phyloP scores from a whole-genome alignment of 2,329 filamentous ascomycete species.

The Talaromyces sp. region DNA sequence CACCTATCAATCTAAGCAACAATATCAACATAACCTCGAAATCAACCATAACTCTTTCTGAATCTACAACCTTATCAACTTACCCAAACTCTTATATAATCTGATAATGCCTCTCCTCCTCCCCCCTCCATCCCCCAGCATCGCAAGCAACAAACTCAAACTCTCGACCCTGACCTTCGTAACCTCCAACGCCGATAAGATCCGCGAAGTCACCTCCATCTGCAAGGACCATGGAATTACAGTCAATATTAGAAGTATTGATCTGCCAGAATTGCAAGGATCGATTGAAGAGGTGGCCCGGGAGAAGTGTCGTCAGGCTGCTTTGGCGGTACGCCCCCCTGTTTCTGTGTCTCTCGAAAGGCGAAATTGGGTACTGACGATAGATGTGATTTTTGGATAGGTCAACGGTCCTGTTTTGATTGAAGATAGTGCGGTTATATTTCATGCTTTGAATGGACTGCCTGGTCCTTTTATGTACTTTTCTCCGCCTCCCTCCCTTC shows the following conservation, averaged over 20 bases:
- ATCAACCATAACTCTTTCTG: background rate
- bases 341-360: background rate
- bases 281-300: constrained; percentile 78
- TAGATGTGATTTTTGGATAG: constrained; percentile 41
- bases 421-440: constrained; percentile 86
- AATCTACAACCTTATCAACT: background rate
- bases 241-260: constrained; percentile 55
- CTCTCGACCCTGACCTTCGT: constrained; percentile 58
- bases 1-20: background rate
- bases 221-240: constrained; percentile 63
- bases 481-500: background rate
- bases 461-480: constrained; percentile 85
- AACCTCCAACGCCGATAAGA: constrained; percentile 86
- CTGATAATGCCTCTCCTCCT: background rate
- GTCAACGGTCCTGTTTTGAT: constrained; percentile 77
- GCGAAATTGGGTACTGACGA: background rate
- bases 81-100: background rate
- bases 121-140: background rate
- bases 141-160: constrained; percentile 11
- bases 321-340: constrained; percentile 33
- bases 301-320: constrained; percentile 77
- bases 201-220: constrained; percentile 79
- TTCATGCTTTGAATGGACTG: constrained; percentile 75
- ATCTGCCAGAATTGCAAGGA: constrained; percentile 81
- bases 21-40: background rate